Evolutionary conservation across 306 rosid species (phyloP), one percentile per base, ranked within the genome.

Genomic region (Aeschynomene evenia): DNA sequence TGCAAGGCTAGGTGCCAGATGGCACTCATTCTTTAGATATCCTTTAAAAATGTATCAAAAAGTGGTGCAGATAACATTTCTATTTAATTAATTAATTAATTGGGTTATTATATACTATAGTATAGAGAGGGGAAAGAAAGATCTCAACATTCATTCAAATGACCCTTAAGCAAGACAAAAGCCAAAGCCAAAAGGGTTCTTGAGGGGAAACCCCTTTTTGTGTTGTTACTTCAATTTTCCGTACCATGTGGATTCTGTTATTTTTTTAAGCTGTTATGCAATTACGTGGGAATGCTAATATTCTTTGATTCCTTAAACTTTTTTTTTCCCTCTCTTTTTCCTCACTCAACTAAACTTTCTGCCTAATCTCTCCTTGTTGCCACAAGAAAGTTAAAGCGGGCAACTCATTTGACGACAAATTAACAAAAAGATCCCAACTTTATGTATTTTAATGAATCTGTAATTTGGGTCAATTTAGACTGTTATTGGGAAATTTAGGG

Each of bases 311-410:
- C 26, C 33, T 64, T 23, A 12, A 50, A 29, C 24, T 23, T 45
- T 37, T 11, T 20, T 3, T 5, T 49, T 19, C 2, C 16, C 2
- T 2, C 1, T 52, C 4, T 9, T 1, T 73, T 20, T 11, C 7
- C 3, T 63, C 8, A 5, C 69, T 49, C 0, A n/a, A 39, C 9
- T 11, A 34, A 34, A 45, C 81, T 84, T 81, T 81, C 28, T 67
- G 85, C 88, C 88, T 26, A 78, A 63, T 79, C 70, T 70, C 55
- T 48, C 36, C n/a, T n/a, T n/a, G n/a, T 29, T 23, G 7, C 13
- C 12, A 6, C 36, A 48, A 24, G 7, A 71, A 71, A 66, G 74
- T 49, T 49, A 65, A 78, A 64, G 73, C 20, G 50, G 50, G 70
- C 53, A 51, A 51, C 74, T 62, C 62, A 31, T 53, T 59, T 70